Evolutionary conservation across 75 land plant species (phyloP).

Genomic region (Ceratopteris richardii): DNA sequence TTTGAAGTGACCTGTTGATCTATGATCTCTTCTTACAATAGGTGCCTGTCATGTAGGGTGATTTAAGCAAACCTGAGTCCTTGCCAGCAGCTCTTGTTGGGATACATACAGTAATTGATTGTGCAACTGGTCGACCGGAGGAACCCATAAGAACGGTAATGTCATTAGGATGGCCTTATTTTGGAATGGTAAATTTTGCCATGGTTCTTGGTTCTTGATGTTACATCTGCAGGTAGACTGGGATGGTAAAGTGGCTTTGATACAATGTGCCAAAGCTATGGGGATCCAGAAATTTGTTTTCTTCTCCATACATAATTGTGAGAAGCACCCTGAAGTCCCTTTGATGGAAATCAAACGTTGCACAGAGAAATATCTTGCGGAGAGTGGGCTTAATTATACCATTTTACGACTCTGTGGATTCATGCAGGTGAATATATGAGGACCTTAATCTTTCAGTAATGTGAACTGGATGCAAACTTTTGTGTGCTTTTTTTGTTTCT

Average conservation of each 20-base stretch:
- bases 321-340: constrained; percentile 97
- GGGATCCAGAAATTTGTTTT: constrained; percentile 95
- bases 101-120: constrained; percentile 85
- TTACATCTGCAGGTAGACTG: constrained; percentile 76
- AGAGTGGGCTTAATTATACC: constrained; percentile 74
- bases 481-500: neutral
- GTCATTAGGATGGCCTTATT: neutral
- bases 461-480: neutral
- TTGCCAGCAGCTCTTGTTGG: constrained; percentile 96
- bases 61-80: constrained; percentile 88
- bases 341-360: constrained; percentile 98
- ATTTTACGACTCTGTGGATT: constrained; percentile 88
- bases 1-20: too few relatives aligned
- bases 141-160: constrained; percentile 85
- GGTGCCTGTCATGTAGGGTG: constrained; percentile 44
- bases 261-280: constrained; percentile 99
- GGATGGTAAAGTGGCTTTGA: constrained; percentile 98
- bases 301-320: constrained; percentile 98
- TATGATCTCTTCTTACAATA: too few relatives aligned
- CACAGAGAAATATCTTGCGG: constrained; percentile 85
- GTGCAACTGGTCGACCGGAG: constrained; percentile 99
- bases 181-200: neutral
- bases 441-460: neutral
- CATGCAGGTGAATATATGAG: constrained; percentile 67
- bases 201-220: neutral